Percentiles rank a stretch among this genome's conserved stretches.
Evolutionary conservation across 345 rosid species (phyloP).

Genomic region (Erysimum cheiranthoides): DNA sequence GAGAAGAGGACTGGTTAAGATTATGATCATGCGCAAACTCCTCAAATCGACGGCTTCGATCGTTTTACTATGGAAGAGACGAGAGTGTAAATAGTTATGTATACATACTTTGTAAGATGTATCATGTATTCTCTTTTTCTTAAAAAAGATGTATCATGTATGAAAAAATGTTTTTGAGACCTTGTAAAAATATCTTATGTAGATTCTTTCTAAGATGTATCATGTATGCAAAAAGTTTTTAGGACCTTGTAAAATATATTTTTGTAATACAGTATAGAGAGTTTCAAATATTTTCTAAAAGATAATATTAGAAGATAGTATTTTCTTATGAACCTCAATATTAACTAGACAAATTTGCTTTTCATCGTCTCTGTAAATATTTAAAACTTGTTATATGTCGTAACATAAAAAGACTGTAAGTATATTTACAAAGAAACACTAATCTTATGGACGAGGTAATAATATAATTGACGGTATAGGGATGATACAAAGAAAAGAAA

Average conservation of each 20-base stretch:
- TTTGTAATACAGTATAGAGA: background rate
- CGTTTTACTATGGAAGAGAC: constrained; percentile 10
- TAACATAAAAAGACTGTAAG: too few species aligned
- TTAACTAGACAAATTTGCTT: background rate
- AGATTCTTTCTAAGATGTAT: background rate
- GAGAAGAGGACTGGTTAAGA: constrained; percentile 22
- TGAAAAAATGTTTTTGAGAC: background rate
- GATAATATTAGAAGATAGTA: background rate
- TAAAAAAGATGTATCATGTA: constrained; percentile 2
- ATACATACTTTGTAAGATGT: constrained; percentile 1
- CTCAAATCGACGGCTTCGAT: background rate
- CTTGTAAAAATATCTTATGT: background rate
- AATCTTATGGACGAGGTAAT: too few species aligned
- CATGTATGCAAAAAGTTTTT: background rate
- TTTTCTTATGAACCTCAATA: background rate
- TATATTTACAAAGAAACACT: too few species aligned
- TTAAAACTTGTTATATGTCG: background rate
- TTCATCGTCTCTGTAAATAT: background rate
- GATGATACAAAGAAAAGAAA: too few species aligned
- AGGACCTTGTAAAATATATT: background rate
- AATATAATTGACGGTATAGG: too few species aligned
- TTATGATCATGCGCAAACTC: background rate
- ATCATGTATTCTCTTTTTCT: too few species aligned
- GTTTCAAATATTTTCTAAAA: background rate
- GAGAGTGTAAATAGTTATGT: constrained; percentile 2